Conservation (phyloP, 768 basidiomycete species). For the Roridomyces roridus region DNA sequence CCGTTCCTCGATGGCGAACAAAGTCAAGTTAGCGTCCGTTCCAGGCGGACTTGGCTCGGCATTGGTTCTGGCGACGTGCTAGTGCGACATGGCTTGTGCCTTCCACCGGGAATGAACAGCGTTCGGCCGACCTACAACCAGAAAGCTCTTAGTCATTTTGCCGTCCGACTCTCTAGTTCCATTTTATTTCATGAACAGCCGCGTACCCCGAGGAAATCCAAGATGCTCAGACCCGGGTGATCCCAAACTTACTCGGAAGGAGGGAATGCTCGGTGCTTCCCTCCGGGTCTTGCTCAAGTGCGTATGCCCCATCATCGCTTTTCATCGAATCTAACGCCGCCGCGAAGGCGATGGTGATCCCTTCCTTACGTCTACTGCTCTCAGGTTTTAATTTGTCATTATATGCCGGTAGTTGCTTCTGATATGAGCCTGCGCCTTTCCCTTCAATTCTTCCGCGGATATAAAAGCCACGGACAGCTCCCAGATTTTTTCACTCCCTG, state of each 20-base stretch:
- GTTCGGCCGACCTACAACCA: neutral
- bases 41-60: constrained; percentile 15
- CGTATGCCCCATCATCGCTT: neutral
- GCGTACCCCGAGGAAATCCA: constrained; percentile 22
- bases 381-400: constrained; percentile 18
- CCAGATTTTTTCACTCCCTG: constrained; percentile 9
- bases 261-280: neutral
- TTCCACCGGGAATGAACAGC: constrained; percentile 4
- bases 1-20: neutral
- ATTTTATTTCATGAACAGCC: constrained; percentile 6
- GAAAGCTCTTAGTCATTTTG: constrained; percentile 15
- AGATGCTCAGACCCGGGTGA: neutral
- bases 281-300: too few relatives aligned
- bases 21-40: constrained; percentile 12
- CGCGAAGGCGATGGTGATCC: too few relatives aligned
- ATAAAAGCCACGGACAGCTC: constrained; percentile 22
- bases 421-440: constrained; percentile 13
- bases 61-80: constrained; percentile 14
- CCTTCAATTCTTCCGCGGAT: constrained; percentile 22
- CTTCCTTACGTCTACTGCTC: constrained; percentile 17
- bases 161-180: constrained; percentile 2
- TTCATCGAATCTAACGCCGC: constrained; percentile 21
- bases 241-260: neutral
- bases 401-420: constrained; percentile 20
- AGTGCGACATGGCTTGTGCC: constrained; percentile 12